phyloP scores from a whole-genome alignment of 2,329 filamentous ascomycete species.

The Pseudogymnoascus sp. region DNA sequence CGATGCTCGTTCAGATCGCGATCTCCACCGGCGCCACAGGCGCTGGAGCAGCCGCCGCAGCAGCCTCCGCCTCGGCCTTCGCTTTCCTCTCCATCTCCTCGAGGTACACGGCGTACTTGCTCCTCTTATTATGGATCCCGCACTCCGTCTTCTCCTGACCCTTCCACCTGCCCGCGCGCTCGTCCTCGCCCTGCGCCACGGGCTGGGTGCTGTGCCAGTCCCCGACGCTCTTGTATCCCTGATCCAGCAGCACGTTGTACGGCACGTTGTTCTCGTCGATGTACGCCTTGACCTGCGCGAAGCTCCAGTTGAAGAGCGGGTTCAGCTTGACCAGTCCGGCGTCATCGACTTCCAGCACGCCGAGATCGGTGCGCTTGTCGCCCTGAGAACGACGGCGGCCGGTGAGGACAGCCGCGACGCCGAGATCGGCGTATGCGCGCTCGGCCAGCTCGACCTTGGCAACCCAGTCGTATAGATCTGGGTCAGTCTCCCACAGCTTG shows the following conservation, averaged over 20 bases:
- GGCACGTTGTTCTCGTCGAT: constrained; percentile 80
- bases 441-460: constrained; percentile 97
- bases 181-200: constrained; percentile 84
- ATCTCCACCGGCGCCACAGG: neutral
- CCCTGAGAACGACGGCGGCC: constrained; percentile 88
- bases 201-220: constrained; percentile 97
- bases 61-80: constrained; percentile 19
- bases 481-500: constrained; percentile 73
- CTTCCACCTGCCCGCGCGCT: constrained; percentile 95
- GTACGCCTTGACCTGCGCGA: constrained; percentile 82
- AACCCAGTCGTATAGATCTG: constrained; percentile 90
- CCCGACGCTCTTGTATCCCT: constrained; percentile 95
- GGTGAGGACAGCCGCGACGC: constrained; percentile 84
- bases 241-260: constrained; percentile 85
- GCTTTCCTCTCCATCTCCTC: constrained; percentile 26
- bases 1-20: neutral
- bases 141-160: constrained; percentile 94
- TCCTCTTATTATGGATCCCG: constrained; percentile 97
- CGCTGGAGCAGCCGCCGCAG: neutral
- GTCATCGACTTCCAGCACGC: constrained; percentile 83
- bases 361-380: constrained; percentile 80
- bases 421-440: constrained; percentile 78
- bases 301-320: constrained; percentile 89
- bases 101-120: constrained; percentile 74
- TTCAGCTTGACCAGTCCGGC: constrained; percentile 95